Percentiles rank a stretch among this genome's conserved stretches.
Conservation (phyloP, 768 basidiomycete genomes). For the Lactarius evosmus region DNA sequence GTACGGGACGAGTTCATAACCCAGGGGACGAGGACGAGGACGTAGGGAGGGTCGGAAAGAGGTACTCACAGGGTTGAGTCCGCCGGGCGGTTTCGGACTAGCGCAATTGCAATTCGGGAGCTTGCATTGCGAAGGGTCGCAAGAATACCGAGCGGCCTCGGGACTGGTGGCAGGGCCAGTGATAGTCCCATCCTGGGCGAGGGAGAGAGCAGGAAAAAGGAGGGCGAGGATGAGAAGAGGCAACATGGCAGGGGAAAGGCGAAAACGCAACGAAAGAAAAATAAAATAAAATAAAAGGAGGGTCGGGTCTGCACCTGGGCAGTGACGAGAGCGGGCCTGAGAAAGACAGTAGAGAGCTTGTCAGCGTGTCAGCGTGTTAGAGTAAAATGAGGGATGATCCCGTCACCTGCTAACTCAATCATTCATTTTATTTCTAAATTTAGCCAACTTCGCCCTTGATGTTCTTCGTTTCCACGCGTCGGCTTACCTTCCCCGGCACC, state of each 20-base stretch:
- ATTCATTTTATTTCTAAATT: no score
- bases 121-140: conserved; percentile 60
- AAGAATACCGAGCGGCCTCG: conserved; percentile 64
- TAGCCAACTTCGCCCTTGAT: neutral
- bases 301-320: neutral
- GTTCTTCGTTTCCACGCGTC: neutral
- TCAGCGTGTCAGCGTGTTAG: neutral
- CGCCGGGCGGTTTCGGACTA: conserved; percentile 69
- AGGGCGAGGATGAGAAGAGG: conserved; percentile 19
- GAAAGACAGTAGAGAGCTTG: neutral
- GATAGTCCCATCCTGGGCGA: conserved; percentile 50
- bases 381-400: neutral
- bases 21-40: neutral
- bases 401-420: no score
- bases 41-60: no score
- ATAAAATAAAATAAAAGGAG: neutral
- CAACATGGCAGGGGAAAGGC: conserved; percentile 13
- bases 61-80: conserved; percentile 54
- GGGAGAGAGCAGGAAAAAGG: conserved; percentile 28
- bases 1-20: no score
- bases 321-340: neutral
- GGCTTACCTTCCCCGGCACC: neutral
- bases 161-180: conserved; percentile 50
- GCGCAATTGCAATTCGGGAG: conserved; percentile 73
- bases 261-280: neutral